Percentiles rank a stretch among this genome's conserved stretches.
These are phyloP conservation scores for Mucor velutinosus DNA, from an alignment of 371 early-diverging fungal species.

Conservation along the genomic window DNA sequence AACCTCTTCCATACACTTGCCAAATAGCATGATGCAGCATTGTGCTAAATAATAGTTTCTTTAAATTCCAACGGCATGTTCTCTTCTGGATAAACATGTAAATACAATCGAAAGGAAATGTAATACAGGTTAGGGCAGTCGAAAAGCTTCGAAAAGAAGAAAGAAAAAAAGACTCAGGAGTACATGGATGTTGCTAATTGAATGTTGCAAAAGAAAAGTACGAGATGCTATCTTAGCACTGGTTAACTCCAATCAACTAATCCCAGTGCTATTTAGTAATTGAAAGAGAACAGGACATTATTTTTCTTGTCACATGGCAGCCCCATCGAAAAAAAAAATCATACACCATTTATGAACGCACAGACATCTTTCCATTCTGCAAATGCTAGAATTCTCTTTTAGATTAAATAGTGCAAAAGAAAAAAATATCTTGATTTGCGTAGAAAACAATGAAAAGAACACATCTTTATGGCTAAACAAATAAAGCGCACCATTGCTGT, in stretches of 20 bases:
- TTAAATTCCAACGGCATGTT: no score
- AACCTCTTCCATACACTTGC: no score
- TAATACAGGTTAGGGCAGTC: no score
- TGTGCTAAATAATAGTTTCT: no score
- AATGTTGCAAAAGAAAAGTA: neutral
- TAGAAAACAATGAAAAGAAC: neutral
- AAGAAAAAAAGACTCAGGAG: no score
- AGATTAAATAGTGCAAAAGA: neutral
- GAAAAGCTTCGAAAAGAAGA: no score
- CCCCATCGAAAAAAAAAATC: neutral
- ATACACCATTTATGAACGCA: no score
- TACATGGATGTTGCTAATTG: no score
- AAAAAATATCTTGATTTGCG: neutral
- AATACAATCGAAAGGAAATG: no score
- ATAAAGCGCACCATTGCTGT: neutral
- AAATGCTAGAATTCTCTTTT: neutral
- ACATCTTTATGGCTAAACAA: neutral
- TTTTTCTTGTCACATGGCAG: neutral
- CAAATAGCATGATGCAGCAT: no score
- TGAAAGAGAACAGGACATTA: neutral
- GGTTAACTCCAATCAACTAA: neutral
- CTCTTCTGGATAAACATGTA: no score
- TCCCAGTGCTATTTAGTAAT: neutral
- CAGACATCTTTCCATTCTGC: neutral
- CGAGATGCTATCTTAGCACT: neutral